phyloP scores from a whole-genome alignment of 352 stramenopile genomes.

The Pythium utonaiense region DNA sequence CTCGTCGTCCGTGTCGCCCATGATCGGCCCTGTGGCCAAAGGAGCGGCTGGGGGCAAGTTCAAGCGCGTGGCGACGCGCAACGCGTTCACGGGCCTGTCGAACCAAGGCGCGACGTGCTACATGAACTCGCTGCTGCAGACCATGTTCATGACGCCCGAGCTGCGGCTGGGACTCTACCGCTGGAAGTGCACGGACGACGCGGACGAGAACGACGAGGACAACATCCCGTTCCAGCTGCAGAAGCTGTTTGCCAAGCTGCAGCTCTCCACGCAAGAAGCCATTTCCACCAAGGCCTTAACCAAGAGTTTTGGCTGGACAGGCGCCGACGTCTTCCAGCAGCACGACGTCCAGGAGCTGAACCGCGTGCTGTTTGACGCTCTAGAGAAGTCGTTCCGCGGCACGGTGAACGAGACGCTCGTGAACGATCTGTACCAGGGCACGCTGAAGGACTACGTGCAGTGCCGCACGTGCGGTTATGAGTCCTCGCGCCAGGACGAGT shows the following conservation, averaged over 20 bases:
- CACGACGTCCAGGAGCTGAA: slow-evolving; percentile 91
- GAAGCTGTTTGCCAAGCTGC: slow-evolving; percentile 89
- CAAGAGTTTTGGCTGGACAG: slow-evolving; percentile 91
- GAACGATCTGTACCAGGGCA: slow-evolving; percentile 83
- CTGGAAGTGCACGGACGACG: slow-evolving; percentile 50
- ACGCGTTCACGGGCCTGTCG: slow-evolving; percentile 72
- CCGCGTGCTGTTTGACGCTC: slow-evolving; percentile 88
- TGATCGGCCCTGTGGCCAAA: slow-evolving; percentile 13
- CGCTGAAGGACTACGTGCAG: slow-evolving; percentile 88
- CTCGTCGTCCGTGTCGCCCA: slow-evolving; percentile 11
- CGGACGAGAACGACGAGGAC: slow-evolving; percentile 53
- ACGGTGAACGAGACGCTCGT: slow-evolving; percentile 86
- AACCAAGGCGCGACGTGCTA: slow-evolving; percentile 93
- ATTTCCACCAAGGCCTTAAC: slow-evolving; percentile 86
- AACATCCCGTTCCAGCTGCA: slow-evolving; percentile 90
- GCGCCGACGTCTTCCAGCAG: slow-evolving; percentile 86
- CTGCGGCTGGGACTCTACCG: slow-evolving; percentile 82
- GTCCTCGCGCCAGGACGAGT: slow-evolving; percentile 82
- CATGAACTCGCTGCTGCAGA: slow-evolving; percentile 92
- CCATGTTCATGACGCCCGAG: slow-evolving; percentile 89
- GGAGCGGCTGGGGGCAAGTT: slow-evolving; percentile 6
- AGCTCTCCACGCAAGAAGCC: slow-evolving; percentile 65
- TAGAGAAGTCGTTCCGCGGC: slow-evolving; percentile 86
- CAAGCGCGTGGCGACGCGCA: slow-evolving; percentile 18
- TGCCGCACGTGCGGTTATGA: slow-evolving; percentile 84